These are phyloP conservation scores for Aspergillus flavus DNA, from an alignment of 2,329 filamentous ascomycete genomes.

Conservation along the genomic window DNA sequence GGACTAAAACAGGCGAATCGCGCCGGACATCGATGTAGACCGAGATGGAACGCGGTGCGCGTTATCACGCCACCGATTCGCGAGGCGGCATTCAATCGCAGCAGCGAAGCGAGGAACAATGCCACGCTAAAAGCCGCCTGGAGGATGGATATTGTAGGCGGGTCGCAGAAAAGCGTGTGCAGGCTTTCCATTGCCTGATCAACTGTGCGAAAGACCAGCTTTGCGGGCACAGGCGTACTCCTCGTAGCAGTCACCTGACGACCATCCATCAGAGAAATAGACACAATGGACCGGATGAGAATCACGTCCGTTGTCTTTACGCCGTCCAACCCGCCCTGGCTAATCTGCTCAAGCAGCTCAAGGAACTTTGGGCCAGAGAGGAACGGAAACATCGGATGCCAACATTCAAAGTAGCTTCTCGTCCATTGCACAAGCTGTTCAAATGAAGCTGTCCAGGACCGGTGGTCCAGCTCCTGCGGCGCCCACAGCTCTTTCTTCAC, in stretches of 20 bases:
- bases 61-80: conserved; percentile 58
- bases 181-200: conserved; percentile 56
- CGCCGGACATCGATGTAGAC: conserved; percentile 60
- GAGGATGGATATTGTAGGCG: conserved; percentile 50
- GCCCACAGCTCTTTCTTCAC: conserved; percentile 16
- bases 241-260: conserved; percentile 42
- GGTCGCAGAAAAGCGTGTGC: conserved; percentile 50
- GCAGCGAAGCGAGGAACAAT: conserved; percentile 58
- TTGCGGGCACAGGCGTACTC: conserved; percentile 40
- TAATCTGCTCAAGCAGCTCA: conserved; percentile 48
- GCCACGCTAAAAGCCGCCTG: conserved; percentile 59
- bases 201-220: conserved; percentile 52
- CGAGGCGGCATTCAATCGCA: conserved; percentile 60
- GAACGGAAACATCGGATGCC: conserved; percentile 61
- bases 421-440: conserved; percentile 55
- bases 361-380: conserved; percentile 58
- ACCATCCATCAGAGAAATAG: conserved; percentile 57
- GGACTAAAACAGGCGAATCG: conserved; percentile 55
- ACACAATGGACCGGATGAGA: conserved; percentile 54
- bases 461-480: conserved; percentile 38
- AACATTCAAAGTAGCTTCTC: conserved; percentile 58
- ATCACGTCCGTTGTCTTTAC: conserved; percentile 42
- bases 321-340: conserved; percentile 34
- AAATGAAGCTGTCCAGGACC: conserved; percentile 43
- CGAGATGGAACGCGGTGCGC: conserved; percentile 59